phyloP scores from a whole-genome alignment of 441 rosid species.

The Corymbia calophylla region DNA sequence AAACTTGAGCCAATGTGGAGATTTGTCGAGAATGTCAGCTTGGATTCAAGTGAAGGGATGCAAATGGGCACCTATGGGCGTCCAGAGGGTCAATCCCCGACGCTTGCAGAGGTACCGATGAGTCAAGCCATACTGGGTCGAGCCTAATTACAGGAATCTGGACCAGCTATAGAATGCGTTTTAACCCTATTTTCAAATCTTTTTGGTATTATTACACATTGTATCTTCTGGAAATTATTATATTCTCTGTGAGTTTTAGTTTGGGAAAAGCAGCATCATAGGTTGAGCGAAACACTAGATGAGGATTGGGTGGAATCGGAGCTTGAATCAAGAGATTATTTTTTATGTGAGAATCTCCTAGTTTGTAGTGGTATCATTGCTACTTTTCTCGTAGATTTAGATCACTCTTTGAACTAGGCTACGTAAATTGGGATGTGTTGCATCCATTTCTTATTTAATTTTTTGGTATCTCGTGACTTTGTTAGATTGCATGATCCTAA shows the following conservation, averaged over 20 bases:
- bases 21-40: fast-evolving
- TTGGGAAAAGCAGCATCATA: background rate
- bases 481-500: background rate
- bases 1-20: background rate
- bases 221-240: background rate
- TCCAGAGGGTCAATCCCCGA: background rate
- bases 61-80: background rate
- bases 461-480: fast-evolving
- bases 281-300: background rate
- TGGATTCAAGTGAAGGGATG: background rate
- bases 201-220: background rate
- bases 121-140: background rate
- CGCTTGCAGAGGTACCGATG: background rate
- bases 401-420: background rate
- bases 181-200: background rate
- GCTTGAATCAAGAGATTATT: background rate
- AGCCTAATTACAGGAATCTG: fast-evolving
- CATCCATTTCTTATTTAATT: background rate
- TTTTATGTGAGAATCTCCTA: background rate
- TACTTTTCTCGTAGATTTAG: background rate
- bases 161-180: fast-evolving
- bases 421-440: fast-evolving
- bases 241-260: too few species aligned
- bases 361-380: fast-evolving
- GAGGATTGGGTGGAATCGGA: background rate